Base-by-base conservation (phyloP, 2,329 filamentous ascomycete species). In the Fusarium cicatricum region DNA sequence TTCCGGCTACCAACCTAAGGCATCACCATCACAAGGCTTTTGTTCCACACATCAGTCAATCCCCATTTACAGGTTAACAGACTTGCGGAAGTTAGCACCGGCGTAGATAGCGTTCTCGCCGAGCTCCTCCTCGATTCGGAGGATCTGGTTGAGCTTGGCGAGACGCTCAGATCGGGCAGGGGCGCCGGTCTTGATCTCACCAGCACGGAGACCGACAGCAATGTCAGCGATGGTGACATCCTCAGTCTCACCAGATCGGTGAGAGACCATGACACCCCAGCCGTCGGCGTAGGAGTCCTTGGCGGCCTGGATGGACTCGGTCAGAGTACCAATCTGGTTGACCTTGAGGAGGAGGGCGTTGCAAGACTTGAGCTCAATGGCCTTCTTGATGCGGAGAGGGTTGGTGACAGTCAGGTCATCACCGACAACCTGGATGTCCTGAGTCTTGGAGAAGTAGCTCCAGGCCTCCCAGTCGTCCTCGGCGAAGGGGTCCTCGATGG, bases 401-500 rank as follows among this genome's bases (percentile, higher is more conserved):
- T 99, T 99, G 80, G 95, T 99, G 80, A 99, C 95, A 68, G 95
- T 98, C 86, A 99, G 81, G 77, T 99, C 95, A 76, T 99, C 95
- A 83, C 89, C 95, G 69, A 99, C 95, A 76, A 99, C 92, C 86
- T 99, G 95, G 85, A 96, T 93, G 80, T 97, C 89, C 75, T 92
- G 92, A 72, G 91, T 95, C 90, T 97, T 97, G 90, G 90, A 97
- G 90, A 98, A 99, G 89, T 98, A 97, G 88, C 91, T 96, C 95
- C 95, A 99, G 62, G 95, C 95, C 87, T 98, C 94, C 95, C 95
- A 99, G 85, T 99, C 95, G 74, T 98, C 95, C 87, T 99, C 95
- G 66, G 92, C 94, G 82, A 99, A 99, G 76, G 95, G 95, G 78
- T 99, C 95, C 84, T 99, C 95, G 72, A 99, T 98, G 80, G 87